These are phyloP conservation scores for Blepharisma stoltei DNA, from an alignment of 73 alveolate species.

Conservation along the genomic window DNA sequence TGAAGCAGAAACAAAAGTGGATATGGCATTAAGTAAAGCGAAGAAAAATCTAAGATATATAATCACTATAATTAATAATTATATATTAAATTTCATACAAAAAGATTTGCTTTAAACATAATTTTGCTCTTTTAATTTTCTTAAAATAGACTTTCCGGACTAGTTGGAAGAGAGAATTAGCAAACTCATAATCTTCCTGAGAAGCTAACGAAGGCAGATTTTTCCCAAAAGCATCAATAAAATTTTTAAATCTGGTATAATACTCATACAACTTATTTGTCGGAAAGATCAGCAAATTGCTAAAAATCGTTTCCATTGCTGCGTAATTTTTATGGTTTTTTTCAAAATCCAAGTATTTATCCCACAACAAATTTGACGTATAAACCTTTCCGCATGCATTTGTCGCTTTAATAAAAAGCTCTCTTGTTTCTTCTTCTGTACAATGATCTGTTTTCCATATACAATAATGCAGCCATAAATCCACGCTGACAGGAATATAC, in stretches of 20 bases:
- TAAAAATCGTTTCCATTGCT: slow-evolving; percentile 6
- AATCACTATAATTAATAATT: too few species aligned
- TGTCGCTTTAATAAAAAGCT: slow-evolving; percentile 9
- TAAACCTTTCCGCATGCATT: slow-evolving; percentile 10
- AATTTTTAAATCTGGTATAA: slow-evolving; percentile 24
- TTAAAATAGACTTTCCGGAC: too few species aligned
- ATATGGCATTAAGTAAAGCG: too few species aligned
- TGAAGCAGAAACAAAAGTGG: too few species aligned
- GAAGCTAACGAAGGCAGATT: slow-evolving; percentile 13
- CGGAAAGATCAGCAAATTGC: background rate
- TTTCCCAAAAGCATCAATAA: slow-evolving; percentile 21
- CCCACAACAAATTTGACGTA: slow-evolving; percentile 27
- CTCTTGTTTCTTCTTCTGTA: slow-evolving; percentile 14
- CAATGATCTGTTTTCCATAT: slow-evolving; percentile 24
- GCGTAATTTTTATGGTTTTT: slow-evolving; percentile 17
- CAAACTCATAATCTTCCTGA: background rate
- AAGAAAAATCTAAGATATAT: too few species aligned
- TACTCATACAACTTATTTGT: slow-evolving; percentile 27
- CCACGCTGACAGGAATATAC: slow-evolving; percentile 10
- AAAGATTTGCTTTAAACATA: too few species aligned
- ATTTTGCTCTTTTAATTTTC: too few species aligned
- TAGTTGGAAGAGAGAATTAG: too few species aligned
- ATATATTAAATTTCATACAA: too few species aligned
- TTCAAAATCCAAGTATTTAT: slow-evolving; percentile 28
- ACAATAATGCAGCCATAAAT: slow-evolving; percentile 32